Conservation (phyloP, 257 asterid species). For the Solanum medicagineum region DNA sequence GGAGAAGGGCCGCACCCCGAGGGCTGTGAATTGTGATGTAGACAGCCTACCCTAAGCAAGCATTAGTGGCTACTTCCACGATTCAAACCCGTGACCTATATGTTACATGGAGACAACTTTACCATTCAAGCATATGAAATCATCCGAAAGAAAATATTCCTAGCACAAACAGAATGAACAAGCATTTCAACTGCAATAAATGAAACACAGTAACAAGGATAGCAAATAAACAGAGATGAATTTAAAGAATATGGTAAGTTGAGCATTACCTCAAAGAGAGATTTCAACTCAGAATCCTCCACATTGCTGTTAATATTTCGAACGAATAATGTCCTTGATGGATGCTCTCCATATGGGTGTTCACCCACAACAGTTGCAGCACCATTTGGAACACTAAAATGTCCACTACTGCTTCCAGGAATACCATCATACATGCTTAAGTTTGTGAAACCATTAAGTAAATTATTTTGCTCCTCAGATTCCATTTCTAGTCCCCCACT, state of each 20-base stretch:
- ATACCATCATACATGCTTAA: constrained; percentile 35
- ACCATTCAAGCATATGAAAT: neutral
- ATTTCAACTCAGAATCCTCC: constrained; percentile 53
- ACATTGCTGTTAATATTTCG: constrained; percentile 64
- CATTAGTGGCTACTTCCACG: neutral
- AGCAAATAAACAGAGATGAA: neutral
- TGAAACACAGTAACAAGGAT: neutral
- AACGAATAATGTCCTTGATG: constrained; percentile 68
- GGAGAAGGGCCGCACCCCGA: neutral
- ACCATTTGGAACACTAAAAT: constrained; percentile 37
- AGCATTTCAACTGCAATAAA: neutral
- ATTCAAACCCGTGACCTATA: neutral
- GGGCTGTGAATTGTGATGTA: neutral
- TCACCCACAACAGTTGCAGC: constrained; percentile 49
- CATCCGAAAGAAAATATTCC: neutral
- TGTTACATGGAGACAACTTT: neutral
- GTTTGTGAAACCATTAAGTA: constrained; percentile 44
- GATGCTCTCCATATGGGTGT: constrained; percentile 73
- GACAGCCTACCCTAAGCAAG: neutral
- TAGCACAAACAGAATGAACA: neutral
- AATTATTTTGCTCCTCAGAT: constrained; percentile 39
- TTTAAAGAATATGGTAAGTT: neutral
- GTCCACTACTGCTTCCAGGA: constrained; percentile 18
- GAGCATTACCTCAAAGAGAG: constrained; percentile 50
- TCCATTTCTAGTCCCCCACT: constrained; percentile 95